These are phyloP conservation scores for Obba rivulosa DNA, from an alignment of 768 basidiomycete genomes.

Conservation along the genomic window DNA sequence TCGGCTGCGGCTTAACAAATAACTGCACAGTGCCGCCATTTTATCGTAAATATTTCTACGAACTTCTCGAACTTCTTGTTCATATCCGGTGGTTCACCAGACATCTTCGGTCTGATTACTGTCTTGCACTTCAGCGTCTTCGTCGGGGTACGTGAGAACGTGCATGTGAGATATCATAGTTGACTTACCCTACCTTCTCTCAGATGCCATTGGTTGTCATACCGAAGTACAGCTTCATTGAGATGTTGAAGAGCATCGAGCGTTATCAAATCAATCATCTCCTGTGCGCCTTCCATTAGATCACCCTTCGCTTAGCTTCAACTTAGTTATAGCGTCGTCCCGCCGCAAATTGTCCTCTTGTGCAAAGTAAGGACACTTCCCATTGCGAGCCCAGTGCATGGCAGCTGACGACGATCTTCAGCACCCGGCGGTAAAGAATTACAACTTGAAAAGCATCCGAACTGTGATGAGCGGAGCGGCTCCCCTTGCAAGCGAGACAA, in stretches of 20 bases:
- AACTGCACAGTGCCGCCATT: conserved; percentile 21
- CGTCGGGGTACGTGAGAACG: conserved; percentile 36
- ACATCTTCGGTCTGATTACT: conserved; percentile 61
- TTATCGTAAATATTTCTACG: conserved; percentile 17
- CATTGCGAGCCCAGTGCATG: not conserved
- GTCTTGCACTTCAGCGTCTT: conserved; percentile 56
- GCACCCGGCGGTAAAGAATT: conserved; percentile 48
- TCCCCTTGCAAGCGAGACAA: conserved; percentile 51
- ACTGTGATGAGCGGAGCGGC: conserved; percentile 54
- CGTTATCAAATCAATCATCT: conserved; percentile 27
- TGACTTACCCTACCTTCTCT: conserved; percentile 11
- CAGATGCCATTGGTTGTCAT: conserved; percentile 25
- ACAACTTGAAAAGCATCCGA: conserved; percentile 41
- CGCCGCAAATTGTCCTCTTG: conserved; percentile 30
- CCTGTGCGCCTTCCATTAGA: conserved; percentile 10
- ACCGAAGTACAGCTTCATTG: conserved; percentile 24
- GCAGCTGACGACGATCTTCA: conserved; percentile 13
- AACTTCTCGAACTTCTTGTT: not conserved
- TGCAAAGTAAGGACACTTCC: conserved; percentile 23
- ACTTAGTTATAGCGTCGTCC: conserved; percentile 21
- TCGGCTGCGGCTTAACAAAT: not conserved
- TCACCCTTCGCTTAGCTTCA: too few species aligned
- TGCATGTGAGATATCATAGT: conserved; percentile 44
- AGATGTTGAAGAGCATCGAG: conserved; percentile 28
- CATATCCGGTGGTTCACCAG: conserved; percentile 27